These are phyloP conservation scores for Medicago ruthenica DNA, from an alignment of 306 rosid species.

Conservation along the genomic window DNA sequence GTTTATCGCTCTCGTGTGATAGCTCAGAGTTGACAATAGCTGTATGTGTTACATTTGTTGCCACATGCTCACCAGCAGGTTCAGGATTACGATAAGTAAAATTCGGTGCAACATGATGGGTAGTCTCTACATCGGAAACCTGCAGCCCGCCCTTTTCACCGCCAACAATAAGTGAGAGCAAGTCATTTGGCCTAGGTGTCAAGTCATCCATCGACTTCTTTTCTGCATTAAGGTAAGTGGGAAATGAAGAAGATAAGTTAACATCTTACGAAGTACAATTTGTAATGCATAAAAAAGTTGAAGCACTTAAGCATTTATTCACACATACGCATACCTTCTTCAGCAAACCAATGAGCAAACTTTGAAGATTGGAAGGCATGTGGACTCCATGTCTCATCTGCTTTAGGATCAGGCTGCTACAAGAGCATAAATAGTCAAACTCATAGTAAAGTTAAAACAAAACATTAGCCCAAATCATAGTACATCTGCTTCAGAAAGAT, in stretches of 20 bases:
- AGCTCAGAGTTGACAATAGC: constrained; percentile 55
- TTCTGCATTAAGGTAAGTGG: constrained; percentile 57
- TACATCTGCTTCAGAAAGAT: constrained; percentile 16
- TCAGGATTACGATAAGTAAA: constrained; percentile 56
- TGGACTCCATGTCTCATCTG: constrained; percentile 63
- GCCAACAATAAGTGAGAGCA: constrained; percentile 81
- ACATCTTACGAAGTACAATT: constrained; percentile 30
- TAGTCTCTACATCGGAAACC: constrained; percentile 50
- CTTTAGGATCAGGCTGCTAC: constrained; percentile 59
- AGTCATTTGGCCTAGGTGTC: constrained; percentile 67
- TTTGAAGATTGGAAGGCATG: constrained; percentile 74
- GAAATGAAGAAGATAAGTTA: constrained; percentile 29
- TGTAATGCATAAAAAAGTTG: constrained; percentile 33
- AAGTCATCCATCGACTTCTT: constrained; percentile 63
- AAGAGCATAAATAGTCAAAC: constrained; percentile 44
- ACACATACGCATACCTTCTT: constrained; percentile 68
- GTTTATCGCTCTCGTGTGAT: constrained; percentile 55
- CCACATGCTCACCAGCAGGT: constrained; percentile 47
- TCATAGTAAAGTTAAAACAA: constrained; percentile 17
- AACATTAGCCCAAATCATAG: constrained; percentile 20
- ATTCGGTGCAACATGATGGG: constrained; percentile 49
- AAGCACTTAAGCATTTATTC: constrained; percentile 28
- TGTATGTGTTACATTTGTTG: constrained; percentile 49
- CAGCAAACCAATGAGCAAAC: constrained; percentile 88
- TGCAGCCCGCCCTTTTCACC: constrained; percentile 68